These are phyloP conservation scores for Backusella tuberculispora DNA, from an alignment of 192 early-diverging fungal genomes.

Conservation along the genomic window DNA sequence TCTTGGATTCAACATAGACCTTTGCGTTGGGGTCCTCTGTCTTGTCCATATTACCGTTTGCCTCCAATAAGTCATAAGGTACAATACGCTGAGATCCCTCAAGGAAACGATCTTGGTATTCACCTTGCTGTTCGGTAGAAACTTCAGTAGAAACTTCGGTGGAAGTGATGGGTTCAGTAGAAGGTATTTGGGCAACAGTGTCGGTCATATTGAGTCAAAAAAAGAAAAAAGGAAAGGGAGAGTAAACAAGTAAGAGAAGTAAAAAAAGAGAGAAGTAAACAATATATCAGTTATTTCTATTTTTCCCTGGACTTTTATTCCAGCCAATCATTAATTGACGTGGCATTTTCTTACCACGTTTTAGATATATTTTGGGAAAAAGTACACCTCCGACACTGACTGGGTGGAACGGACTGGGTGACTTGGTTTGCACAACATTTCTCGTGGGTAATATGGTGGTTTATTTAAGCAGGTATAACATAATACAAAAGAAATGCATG, in stretches of 20 bases:
- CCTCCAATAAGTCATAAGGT: slow-evolving; percentile 55
- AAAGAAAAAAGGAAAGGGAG: not conserved
- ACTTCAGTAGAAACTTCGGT: not conserved
- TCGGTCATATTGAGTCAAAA: not conserved
- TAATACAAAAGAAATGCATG: no score
- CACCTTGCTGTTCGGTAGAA: not conserved
- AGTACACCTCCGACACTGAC: not conserved
- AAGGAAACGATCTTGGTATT: slow-evolving; percentile 46
- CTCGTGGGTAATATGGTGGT: not conserved
- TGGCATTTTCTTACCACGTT: slow-evolving; percentile 16
- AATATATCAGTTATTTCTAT: not conserved
- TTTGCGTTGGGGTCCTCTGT: slow-evolving; percentile 54
- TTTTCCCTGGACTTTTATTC: slow-evolving; percentile 4
- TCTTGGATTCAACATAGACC: slow-evolving; percentile 60
- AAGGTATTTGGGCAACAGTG: not conserved
- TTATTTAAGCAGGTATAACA: no score
- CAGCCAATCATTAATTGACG: slow-evolving; percentile 13
- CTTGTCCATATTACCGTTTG: slow-evolving; percentile 46
- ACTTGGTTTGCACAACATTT: not conserved
- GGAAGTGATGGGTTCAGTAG: not conserved
- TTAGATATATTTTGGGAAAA: not conserved
- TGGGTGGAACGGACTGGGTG: not conserved
- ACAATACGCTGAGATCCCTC: slow-evolving; percentile 43
- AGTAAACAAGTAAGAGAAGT: not conserved
- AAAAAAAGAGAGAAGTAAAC: not conserved